Base-by-base conservation (phyloP, 2,329 filamentous ascomycete species). In the Monosporascus sp. region DNA sequence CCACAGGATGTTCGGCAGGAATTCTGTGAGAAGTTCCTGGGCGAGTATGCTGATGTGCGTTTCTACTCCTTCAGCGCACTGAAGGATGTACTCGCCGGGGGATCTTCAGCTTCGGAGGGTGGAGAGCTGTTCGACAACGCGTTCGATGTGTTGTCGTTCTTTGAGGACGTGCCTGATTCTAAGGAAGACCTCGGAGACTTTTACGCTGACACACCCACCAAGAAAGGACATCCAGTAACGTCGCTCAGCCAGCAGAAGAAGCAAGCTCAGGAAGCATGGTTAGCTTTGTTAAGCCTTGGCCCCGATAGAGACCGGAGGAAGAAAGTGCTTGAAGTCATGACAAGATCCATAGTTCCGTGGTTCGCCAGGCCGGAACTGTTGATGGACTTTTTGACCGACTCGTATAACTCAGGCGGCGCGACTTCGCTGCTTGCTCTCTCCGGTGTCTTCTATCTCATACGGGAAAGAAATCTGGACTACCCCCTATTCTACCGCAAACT, bases 341-440 rank as follows among this genome's bases (percentile, higher is more conserved):
- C 89, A 2, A 82, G 82, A 43, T 84, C 84, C 37, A 90, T 97
- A 61, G 88, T 89, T 24, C 92, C 93, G 1, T 96, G 90, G 89
- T 96, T 97, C 71, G 81, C 78, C 47, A 89, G 90, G 56, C 88
- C 91, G 1, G 93, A 97, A 65, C 79, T 96, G 41, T 80, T 99
- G 37, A 91, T 96, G 79, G 94, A 99, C 73, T 99, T 97, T 70
- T 75, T 99, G 52, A 96, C 91, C n/a, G 90, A 94, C 72, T 95
- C 87, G 31, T 97, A 96, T 74, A 81, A 97, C 63, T 76, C 85
- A 7, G 91, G 93, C 49, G 94, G 94, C 45, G 88, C 90, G 15
- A 90, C 86, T 47, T 93, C 94, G 5, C 78, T 99, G 5, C 80
- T 97, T 20, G 91, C 95, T 2, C 78, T 99, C 1, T 95, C 90